Percentiles rank a stretch among this genome's conserved stretches.
Evolutionary conservation across 306 rosid species (phyloP).

Genomic region (Sesbania bispinosa): DNA sequence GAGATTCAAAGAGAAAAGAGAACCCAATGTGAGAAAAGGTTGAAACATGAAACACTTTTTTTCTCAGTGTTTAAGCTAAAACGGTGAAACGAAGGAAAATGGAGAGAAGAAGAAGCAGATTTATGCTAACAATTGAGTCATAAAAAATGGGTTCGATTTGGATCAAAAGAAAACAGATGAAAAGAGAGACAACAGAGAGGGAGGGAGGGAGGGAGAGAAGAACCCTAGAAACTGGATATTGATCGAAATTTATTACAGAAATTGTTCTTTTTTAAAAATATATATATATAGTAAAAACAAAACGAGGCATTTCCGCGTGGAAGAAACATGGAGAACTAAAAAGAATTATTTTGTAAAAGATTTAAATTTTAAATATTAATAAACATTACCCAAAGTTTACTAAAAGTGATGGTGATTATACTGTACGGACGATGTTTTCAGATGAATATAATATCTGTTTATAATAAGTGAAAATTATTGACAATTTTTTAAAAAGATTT

Average conservation of each 20-base stretch:
- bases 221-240: slow-evolving; percentile 9
- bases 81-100: slow-evolving; percentile 16
- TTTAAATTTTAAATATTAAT: too few relatives aligned
- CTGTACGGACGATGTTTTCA: too few relatives aligned
- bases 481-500: too few relatives aligned
- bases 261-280: neutral
- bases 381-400: too few relatives aligned
- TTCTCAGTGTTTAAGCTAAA: slow-evolving; percentile 32
- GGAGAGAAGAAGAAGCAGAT: slow-evolving; percentile 32
- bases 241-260: neutral
- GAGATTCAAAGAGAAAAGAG: slow-evolving; percentile 23
- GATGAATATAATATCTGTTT: too few relatives aligned
- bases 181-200: neutral
- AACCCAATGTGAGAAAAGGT: slow-evolving; percentile 24
- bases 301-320: neutral
- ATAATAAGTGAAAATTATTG: too few relatives aligned
- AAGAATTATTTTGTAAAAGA: too few relatives aligned
- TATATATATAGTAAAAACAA: neutral
- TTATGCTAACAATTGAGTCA: slow-evolving; percentile 35
- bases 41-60: slow-evolving; percentile 26
- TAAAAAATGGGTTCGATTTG: slow-evolving; percentile 35
- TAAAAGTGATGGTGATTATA: too few relatives aligned
- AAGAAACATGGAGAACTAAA: neutral
- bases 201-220: neutral
- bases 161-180: slow-evolving; percentile 29